These are phyloP conservation scores for Neonectria coccinea DNA, from an alignment of 2,329 filamentous ascomycete species.

Conservation along the genomic window DNA sequence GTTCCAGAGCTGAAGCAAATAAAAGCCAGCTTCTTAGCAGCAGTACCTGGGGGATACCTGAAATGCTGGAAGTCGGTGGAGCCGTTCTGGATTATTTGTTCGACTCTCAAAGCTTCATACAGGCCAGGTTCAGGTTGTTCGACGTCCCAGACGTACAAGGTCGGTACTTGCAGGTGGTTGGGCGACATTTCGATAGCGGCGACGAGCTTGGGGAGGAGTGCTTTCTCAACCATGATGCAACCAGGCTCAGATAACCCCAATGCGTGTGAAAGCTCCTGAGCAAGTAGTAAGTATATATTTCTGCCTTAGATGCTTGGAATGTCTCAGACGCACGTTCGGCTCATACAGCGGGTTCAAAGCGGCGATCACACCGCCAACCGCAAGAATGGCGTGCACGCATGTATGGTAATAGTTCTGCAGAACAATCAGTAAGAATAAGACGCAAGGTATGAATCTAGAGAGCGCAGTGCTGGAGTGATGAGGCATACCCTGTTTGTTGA, in stretches of 20 bases:
- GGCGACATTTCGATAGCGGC: slow-evolving; percentile 5
- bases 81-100: slow-evolving; percentile 11
- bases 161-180: neutral
- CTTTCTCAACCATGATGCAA: slow-evolving; percentile 5
- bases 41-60: neutral
- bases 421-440: neutral
- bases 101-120: neutral
- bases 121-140: neutral
- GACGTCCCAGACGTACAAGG: slow-evolving; percentile 13
- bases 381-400: slow-evolving; percentile 20
- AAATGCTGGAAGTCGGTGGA: neutral
- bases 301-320: neutral
- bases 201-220: slow-evolving; percentile 4
- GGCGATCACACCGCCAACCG: slow-evolving; percentile 11
- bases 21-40: slow-evolving; percentile 6
- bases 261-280: slow-evolving; percentile 15
- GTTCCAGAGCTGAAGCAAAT: slow-evolving; percentile 24
- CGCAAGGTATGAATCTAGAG: neutral
- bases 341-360: slow-evolving; percentile 20
- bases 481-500: slow-evolving; percentile 14
- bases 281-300: neutral
- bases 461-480: no score
- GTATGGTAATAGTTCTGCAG: slow-evolving; percentile 16
- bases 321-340: neutral
- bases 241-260: neutral